Base-by-base conservation (phyloP, 2,329 filamentous ascomycete genomes). In the Zasmidium citrigriseum region DNA sequence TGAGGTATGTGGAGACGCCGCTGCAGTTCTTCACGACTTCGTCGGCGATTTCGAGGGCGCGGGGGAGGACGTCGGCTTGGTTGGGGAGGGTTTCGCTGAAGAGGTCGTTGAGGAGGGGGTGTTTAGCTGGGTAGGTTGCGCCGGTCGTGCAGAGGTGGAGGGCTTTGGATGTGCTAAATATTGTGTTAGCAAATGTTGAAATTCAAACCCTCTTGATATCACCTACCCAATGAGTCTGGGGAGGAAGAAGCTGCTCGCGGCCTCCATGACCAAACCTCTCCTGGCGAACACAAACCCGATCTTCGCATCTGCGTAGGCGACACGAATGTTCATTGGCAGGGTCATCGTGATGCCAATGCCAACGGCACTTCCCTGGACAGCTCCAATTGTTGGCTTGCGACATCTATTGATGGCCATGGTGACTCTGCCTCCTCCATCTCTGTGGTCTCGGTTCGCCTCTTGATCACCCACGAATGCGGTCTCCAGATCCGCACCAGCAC, bases 211-310 rank as follows among this genome's bases (percentile, higher is more conserved):
- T 38, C 29, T 38, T 38, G 12, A 14, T 50, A 47, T 14, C 25
- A 64, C 69, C 52, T 55, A 77, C 57, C 89, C 89, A 59, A 91
- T 81, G 23, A 91, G 77, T 0, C 87, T 82, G 2, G 89, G 89
- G 34, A 92, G 78, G 77, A 90, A 92, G 73, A 83, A 92, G 9
- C 84, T 87, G 52, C 82, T 86, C 68, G 84, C 87, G 0, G 87
- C 88, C 73, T 93, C 89, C 83, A 89, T 87, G 59, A 85, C 80
- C 67, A 92, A 80, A 1, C 89, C 89, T 46, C 89, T 81, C 23
- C 88, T 82, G 22, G 83, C 80, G 72, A 92, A 93, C 18, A 91
- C 88, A 70, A 91, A 90, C 53, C 89, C 89, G 62, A 91, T 83
- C 69, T 88, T 89, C 1, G 88, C 86, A 11, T 76, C 74, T 44